phyloP scores from a whole-genome alignment of 768 basidiomycete species.

The Serendipita vermifera region DNA sequence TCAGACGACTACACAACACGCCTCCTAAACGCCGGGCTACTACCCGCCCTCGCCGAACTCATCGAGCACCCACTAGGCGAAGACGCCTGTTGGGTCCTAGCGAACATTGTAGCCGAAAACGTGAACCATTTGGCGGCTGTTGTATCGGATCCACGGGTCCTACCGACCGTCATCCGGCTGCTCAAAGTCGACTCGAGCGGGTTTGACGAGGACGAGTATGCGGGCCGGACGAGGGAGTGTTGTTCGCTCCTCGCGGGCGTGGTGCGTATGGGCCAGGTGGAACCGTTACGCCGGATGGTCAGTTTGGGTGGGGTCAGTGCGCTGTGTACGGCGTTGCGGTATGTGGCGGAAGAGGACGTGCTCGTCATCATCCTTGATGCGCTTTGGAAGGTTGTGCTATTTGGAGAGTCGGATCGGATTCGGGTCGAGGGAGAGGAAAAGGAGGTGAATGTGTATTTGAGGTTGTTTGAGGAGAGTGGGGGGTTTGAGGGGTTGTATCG shows the following conservation, averaged over 20 bases:
- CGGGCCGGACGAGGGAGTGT: background rate
- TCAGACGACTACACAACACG: background rate
- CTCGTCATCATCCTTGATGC: conserved; percentile 2
- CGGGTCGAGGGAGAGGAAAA: background rate
- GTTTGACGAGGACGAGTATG: conserved; percentile 6
- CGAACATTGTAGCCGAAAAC: conserved; percentile 3
- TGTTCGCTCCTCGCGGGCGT: background rate
- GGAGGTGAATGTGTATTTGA: conserved; percentile 4
- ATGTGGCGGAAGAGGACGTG: background rate
- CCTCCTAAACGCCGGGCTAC: background rate
- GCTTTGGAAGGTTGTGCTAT: background rate
- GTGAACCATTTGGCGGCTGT: background rate
- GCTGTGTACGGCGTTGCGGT: conserved; percentile 1
- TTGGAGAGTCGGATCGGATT: background rate
- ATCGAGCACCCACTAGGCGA: conserved; percentile 7
- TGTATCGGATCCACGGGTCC: conserved; percentile 1
- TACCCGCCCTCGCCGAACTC: background rate
- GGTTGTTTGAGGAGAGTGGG: background rate
- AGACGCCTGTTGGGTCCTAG: conserved; percentile 2
- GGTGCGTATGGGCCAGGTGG: background rate
- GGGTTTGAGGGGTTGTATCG: background rate
- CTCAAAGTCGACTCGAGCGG: background rate
- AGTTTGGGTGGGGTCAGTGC: background rate
- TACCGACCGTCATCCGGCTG: background rate
- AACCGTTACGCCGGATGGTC: conserved; percentile 1